Conservation (phyloP, 768 basidiomycete species). For the Panaeolus papilionaceus region DNA sequence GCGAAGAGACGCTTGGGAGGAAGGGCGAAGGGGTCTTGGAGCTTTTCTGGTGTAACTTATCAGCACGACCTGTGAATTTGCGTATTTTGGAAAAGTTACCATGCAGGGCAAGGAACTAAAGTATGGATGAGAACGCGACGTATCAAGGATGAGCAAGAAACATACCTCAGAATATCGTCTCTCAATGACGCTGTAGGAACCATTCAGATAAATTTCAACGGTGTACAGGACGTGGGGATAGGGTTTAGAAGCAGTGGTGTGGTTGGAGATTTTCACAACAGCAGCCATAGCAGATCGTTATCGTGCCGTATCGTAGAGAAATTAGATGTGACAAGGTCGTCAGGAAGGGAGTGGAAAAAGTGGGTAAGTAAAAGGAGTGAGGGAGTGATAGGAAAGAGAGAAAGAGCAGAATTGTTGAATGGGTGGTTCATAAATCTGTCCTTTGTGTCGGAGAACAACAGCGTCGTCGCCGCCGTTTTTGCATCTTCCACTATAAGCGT, state of each 20-base stretch:
- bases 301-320: not conserved
- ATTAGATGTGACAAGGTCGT: not conserved
- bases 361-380: not conserved
- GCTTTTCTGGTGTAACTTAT: constrained; percentile 20
- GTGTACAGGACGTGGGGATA: constrained; percentile 54
- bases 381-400: not conserved
- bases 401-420: not conserved
- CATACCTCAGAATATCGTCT: constrained; percentile 53
- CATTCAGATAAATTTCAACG: constrained; percentile 41
- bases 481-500: not conserved
- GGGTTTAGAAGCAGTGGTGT: constrained; percentile 55
- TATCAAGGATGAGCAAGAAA: constrained; percentile 17
- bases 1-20: constrained; percentile 51
- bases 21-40: constrained; percentile 33
- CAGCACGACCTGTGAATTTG: not conserved
- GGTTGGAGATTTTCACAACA: constrained; percentile 41
- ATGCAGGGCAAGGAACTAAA: not conserved
- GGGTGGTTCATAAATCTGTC: not conserved
- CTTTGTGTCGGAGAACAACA: constrained; percentile 1
- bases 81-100: not conserved
- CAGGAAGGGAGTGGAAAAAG: not conserved
- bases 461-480: not conserved
- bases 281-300: constrained; percentile 28
- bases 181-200: constrained; percentile 33
- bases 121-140: not conserved